These are phyloP conservation scores for Penicillium sp. DNA, from an alignment of 2,329 filamentous ascomycete species.

Conservation along the genomic window DNA sequence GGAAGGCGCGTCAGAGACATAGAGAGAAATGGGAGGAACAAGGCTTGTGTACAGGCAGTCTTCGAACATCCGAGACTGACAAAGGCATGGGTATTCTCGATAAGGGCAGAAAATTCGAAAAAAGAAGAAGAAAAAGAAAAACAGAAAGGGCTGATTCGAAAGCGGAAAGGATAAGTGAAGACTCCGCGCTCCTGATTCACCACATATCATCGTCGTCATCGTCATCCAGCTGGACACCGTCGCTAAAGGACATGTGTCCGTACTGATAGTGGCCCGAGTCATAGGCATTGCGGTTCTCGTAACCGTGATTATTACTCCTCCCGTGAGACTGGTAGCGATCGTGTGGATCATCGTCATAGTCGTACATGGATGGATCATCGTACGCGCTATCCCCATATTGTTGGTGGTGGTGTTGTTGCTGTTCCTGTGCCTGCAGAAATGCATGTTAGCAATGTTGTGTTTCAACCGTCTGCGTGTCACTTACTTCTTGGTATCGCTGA, in stretches of 20 bases:
- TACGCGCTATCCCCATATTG: constrained; percentile 42
- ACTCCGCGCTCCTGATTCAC: constrained; percentile 33
- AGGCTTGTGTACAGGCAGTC: constrained; percentile 26
- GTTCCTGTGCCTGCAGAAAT: constrained; percentile 18
- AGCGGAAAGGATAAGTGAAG: constrained; percentile 15
- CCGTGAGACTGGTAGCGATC: constrained; percentile 37
- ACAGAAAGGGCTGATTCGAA: constrained; percentile 18
- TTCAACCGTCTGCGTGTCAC: constrained; percentile 6
- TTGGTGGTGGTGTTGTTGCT: constrained; percentile 24
- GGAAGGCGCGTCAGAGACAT: not conserved
- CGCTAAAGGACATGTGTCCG: constrained; percentile 38
- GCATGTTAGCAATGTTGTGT: constrained; percentile 6
- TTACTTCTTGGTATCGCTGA: constrained; percentile 46
- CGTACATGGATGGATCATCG: constrained; percentile 50
- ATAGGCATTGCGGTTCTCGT: constrained; percentile 37
- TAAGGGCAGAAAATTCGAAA: constrained; percentile 20
- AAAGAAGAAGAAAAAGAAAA: too few relatives aligned
- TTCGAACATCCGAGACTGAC: constrained; percentile 21
- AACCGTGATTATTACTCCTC: constrained; percentile 35
- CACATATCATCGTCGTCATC: constrained; percentile 48
- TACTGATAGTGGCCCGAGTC: constrained; percentile 36
- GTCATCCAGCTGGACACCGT: constrained; percentile 40
- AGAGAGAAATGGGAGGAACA: not conserved
- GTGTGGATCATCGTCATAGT: constrained; percentile 45
- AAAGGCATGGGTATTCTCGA: constrained; percentile 32